Evolutionary conservation across 139 green algal genomes (phyloP).

Genomic region (Chlamydomonas urium): DNA sequence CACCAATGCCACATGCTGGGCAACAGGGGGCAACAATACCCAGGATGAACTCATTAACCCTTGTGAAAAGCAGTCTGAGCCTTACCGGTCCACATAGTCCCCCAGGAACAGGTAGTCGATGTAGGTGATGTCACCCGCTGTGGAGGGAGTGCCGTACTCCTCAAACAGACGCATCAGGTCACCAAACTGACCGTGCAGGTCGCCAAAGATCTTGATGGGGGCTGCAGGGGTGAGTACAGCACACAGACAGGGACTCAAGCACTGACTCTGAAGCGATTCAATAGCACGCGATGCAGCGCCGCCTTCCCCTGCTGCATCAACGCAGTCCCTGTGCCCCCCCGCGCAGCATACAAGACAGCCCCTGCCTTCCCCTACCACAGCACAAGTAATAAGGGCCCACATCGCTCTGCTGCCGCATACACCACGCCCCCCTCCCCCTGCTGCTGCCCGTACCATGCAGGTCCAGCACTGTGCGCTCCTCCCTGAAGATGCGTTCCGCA

Average conservation of each 20-base stretch:
- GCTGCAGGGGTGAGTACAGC: constrained; percentile 43
- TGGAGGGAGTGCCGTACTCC: constrained; percentile 95
- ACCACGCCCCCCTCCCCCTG: neutral
- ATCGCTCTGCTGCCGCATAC: neutral
- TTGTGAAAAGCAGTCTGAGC: too few relatives aligned
- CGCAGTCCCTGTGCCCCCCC: too few relatives aligned
- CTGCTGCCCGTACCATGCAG: constrained; percentile 49
- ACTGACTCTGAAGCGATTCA: too few relatives aligned
- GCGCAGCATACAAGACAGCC: too few relatives aligned
- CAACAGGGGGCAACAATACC: too few relatives aligned
- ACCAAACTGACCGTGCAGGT: constrained; percentile 72
- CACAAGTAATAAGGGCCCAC: too few relatives aligned
- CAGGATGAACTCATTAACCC: too few relatives aligned
- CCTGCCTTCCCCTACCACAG: too few relatives aligned
- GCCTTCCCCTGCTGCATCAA: too few relatives aligned
- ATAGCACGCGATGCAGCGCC: too few relatives aligned
- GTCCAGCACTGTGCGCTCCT: constrained; percentile 83
- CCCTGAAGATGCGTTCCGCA: constrained; percentile 78
- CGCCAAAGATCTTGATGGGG: constrained; percentile 98
- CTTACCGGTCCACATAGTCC: constrained; percentile 85
- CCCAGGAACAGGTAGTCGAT: constrained; percentile 96
- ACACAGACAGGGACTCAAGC: too few relatives aligned
- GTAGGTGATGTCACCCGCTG: constrained; percentile 98
- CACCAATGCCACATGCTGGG: too few relatives aligned
- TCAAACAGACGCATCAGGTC: constrained; percentile 99